phyloP scores from a whole-genome alignment of 441 rosid genomes.

The Gossypium davidsonii region DNA sequence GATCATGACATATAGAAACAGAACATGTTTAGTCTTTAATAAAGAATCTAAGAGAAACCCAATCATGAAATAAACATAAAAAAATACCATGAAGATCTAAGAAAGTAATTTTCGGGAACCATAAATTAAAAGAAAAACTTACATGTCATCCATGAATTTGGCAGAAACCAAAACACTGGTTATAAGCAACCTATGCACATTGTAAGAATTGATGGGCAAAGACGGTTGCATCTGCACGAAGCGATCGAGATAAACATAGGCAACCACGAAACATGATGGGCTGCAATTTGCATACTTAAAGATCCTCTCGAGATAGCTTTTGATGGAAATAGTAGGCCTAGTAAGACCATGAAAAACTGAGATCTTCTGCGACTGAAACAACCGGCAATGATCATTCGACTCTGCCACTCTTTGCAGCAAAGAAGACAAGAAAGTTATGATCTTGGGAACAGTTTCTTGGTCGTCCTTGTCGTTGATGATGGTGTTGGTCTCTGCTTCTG shows the following conservation, averaged over 20 bases:
- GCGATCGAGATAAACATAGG: constrained; percentile 78
- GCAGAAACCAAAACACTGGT: constrained; percentile 81
- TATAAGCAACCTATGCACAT: constrained; percentile 69
- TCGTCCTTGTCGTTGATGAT: background rate
- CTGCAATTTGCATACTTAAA: constrained; percentile 85
- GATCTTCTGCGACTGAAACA: constrained; percentile 34
- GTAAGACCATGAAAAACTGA: constrained; percentile 64
- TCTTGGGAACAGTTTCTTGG: constrained; percentile 34
- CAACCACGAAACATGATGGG: constrained; percentile 71
- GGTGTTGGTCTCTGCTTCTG: constrained; percentile 12
- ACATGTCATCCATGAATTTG: constrained; percentile 94
- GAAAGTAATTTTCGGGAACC: background rate
- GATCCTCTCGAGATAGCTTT: constrained; percentile 70
- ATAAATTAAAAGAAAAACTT: constrained; percentile 24
- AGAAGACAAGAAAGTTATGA: constrained; percentile 55
- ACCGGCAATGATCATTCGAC: constrained; percentile 43
- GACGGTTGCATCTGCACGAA: constrained; percentile 57
- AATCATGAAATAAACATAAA: background rate
- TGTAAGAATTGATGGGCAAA: constrained; percentile 57
- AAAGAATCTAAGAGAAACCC: background rate
- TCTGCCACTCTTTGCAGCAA: constrained; percentile 61
- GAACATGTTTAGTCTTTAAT: background rate
- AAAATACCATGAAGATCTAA: background rate
- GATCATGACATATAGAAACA: background rate
- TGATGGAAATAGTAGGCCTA: constrained; percentile 62